Evolutionary conservation across 768 basidiomycete species (phyloP).

Genomic region (button mushroom (Agaricus bisporus)): DNA sequence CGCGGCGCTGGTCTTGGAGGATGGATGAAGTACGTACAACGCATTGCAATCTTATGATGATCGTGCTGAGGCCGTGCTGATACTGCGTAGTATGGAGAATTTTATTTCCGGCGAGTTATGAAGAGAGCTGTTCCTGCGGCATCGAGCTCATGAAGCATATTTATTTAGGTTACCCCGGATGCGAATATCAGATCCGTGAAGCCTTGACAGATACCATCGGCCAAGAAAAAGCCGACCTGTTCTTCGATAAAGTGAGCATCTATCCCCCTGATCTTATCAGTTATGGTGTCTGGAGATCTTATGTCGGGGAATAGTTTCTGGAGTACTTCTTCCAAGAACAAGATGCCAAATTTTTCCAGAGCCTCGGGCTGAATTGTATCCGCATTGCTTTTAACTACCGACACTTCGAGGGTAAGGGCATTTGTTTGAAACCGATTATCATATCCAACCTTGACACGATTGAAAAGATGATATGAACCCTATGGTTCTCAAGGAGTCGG

Average conservation of each 20-base stretch:
- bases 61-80: neutral
- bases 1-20: conserved; percentile 73
- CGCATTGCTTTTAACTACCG: conserved; percentile 70
- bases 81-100: conserved; percentile 59
- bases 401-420: conserved; percentile 51
- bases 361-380: conserved; percentile 74
- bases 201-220: conserved; percentile 62
- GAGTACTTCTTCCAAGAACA: conserved; percentile 76
- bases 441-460: neutral
- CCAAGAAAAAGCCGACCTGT: conserved; percentile 59
- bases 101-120: conserved; percentile 51
- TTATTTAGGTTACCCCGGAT: conserved; percentile 65
- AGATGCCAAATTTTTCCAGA: conserved; percentile 72
- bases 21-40: conserved; percentile 65
- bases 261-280: neutral
- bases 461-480: conserved; percentile 67
- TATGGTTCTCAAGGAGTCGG: conserved; percentile 64
- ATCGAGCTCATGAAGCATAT: neutral
- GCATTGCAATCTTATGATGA: conserved; percentile 3
- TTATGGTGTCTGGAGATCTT: neutral
- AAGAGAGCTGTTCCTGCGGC: no score
- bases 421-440: neutral
- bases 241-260: conserved; percentile 68
- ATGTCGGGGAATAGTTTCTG: conserved; percentile 44
- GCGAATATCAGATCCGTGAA: conserved; percentile 71